Evolutionary conservation across 495 filamentous ascomycete genomes (phyloP).

Genomic region (Daldinia grandis): DNA sequence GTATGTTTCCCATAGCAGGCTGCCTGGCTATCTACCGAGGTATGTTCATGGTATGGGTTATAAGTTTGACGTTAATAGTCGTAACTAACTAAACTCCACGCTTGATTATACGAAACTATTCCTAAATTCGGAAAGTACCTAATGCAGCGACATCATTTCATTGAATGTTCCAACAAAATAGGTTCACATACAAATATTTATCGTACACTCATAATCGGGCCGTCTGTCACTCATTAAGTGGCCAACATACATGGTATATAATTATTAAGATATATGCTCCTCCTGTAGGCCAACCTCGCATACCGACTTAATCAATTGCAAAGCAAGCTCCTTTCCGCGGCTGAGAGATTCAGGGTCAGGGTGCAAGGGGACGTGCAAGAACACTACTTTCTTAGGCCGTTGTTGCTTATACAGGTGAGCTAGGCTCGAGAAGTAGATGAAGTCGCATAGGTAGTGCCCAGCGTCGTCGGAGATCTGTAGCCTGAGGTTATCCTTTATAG

Average conservation of each 20-base stretch:
- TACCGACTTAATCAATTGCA: conserved; percentile 75
- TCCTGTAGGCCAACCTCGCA: conserved; percentile 54
- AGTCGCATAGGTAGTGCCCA: conserved; percentile 85
- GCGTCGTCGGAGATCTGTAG: conserved; percentile 76
- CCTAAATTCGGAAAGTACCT: too few species aligned
- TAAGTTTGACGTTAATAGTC: too few species aligned
- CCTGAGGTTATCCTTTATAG: conserved; percentile 55
- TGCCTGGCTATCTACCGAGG: too few species aligned
- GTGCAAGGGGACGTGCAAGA: conserved; percentile 80
- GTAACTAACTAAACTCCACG: too few species aligned
- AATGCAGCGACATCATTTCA: too few species aligned
- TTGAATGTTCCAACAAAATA: too few species aligned
- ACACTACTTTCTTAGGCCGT: conserved; percentile 67
- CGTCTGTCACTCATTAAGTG: not conserved
- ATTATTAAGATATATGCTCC: not conserved
- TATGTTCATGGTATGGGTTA: too few species aligned
- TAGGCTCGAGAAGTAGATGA: conserved; percentile 82
- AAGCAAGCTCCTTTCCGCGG: conserved; percentile 67
- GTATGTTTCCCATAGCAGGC: too few species aligned
- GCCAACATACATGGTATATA: not conserved
- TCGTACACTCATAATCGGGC: not conserved
- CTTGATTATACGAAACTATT: too few species aligned
- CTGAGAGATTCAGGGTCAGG: conserved; percentile 62
- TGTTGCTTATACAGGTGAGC: conserved; percentile 61
- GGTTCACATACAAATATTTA: not conserved